Evolutionary conservation across 108 stramenopile species (phyloP), one percentile per base, ranked within the genome.

Genomic region (Epithemia pelagica): DNA sequence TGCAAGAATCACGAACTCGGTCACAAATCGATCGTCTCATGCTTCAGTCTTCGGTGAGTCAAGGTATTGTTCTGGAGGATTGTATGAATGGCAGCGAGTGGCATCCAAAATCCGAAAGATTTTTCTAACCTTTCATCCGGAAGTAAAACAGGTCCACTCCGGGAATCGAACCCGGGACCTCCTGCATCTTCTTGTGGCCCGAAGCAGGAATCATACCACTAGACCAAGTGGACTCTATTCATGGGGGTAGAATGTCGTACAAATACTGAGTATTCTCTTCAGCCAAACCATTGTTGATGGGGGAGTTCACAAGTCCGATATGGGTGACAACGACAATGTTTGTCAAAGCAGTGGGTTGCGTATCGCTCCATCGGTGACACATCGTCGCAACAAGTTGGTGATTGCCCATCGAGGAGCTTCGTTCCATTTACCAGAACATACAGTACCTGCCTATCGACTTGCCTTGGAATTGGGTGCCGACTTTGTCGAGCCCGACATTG

Each of bases 81-180:
- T n/a, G n/a, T n/a, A n/a, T n/a, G n/a, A n/a, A n/a, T n/a, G n/a
- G n/a, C n/a, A n/a, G n/a, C n/a, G n/a, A n/a, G n/a, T n/a, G n/a
- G n/a, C n/a, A n/a, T n/a, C n/a, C n/a, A n/a, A n/a, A n/a, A n/a
- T n/a, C n/a, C n/a, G n/a, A n/a, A n/a, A n/a, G n/a, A n/a, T n/a
- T n/a, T n/a, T n/a, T n/a, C n/a, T n/a, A n/a, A n/a, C n/a, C n/a
- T n/a, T n/a, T n/a, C n/a, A n/a, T n/a, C n/a, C n/a, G n/a, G n/a
- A n/a, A n/a, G n/a, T n/a, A 46, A 46, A 73, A 72, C 68, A 62
- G 84, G 81, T 79, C 86, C 71, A 68, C 78, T 81, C 82, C 82
- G 89, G 80, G 89, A 86, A 87, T 90, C 82, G 89, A 91, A 91
- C 89, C 81, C 89, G 82, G 82, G 89, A 91, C 89, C 89, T 82